These are phyloP conservation scores for Onygenales sp. DNA, from an alignment of 2,329 filamentous ascomycete genomes.

Conservation along the genomic window DNA sequence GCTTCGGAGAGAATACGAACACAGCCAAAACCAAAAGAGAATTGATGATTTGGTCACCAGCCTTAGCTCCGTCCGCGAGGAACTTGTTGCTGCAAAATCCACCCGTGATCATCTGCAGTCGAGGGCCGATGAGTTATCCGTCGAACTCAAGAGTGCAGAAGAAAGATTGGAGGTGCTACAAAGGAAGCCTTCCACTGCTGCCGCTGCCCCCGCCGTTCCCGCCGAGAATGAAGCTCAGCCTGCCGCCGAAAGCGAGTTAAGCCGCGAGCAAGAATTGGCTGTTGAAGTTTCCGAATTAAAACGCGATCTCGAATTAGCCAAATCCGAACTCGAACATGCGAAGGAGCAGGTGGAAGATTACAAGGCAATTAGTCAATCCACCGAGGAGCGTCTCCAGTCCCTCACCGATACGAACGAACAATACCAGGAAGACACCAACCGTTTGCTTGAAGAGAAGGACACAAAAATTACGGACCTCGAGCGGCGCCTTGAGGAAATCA, in stretches of 20 bases:
- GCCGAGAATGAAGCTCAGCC: constrained; percentile 38
- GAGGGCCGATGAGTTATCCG: constrained; percentile 77
- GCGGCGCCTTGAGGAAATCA: constrained; percentile 74
- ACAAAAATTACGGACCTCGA: constrained; percentile 69
- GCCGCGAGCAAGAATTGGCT: constrained; percentile 67
- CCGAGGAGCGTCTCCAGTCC: constrained; percentile 78
- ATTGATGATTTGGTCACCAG: constrained; percentile 84
- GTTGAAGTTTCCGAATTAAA: constrained; percentile 79
- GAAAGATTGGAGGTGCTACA: constrained; percentile 76
- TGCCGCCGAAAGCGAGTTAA: constrained; percentile 48
- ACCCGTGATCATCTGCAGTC: constrained; percentile 80
- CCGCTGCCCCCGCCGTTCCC: constrained; percentile 30
- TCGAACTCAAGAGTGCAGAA: constrained; percentile 80
- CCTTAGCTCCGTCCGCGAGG: constrained; percentile 72
- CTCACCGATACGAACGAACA: constrained; percentile 73
- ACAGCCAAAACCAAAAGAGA: constrained; percentile 76
- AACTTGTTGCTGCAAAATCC: constrained; percentile 77
- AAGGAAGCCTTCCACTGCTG: constrained; percentile 61
- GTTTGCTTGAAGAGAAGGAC: constrained; percentile 66
- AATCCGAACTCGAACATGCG: constrained; percentile 69
- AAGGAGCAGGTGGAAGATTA: constrained; percentile 79
- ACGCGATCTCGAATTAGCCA: constrained; percentile 73
- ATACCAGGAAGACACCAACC: constrained; percentile 78
- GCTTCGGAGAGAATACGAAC: constrained; percentile 81
- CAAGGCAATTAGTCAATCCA: constrained; percentile 73